Conservation (phyloP, 345 rosid genomes). For the Citrus mangshanensis region DNA sequence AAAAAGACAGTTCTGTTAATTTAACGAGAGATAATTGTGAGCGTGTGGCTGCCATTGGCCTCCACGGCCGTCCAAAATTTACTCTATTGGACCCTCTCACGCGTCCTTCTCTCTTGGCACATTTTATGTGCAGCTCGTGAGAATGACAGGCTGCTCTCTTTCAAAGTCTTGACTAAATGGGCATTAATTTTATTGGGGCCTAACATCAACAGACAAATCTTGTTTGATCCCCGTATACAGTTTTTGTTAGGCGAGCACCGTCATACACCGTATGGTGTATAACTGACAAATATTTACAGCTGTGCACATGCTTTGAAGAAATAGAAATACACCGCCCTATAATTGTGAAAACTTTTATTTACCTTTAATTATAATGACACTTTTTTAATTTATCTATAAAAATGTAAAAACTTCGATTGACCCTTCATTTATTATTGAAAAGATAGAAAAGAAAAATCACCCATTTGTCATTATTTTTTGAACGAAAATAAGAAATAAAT, state of each 20-base stretch:
- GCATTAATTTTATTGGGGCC: neutral
- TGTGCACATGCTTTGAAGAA: too few relatives aligned
- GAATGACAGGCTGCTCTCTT: neutral
- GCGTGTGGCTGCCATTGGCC: neutral
- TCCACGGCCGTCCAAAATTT: constrained; percentile 9
- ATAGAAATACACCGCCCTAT: too few relatives aligned
- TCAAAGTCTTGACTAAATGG: neutral
- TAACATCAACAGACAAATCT: neutral
- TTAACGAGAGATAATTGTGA: neutral
- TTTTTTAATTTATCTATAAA: too few relatives aligned
- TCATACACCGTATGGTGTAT: too few relatives aligned
- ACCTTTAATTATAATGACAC: too few relatives aligned
- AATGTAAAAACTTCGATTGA: too few relatives aligned
- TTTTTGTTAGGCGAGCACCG: neutral
- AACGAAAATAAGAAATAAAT: too few relatives aligned
- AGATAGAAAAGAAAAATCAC: too few relatives aligned
- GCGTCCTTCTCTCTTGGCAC: neutral
- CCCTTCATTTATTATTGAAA: too few relatives aligned
- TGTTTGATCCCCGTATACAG: neutral
- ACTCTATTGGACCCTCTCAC: neutral
- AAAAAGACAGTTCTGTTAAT: neutral
- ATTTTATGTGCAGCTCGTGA: neutral
- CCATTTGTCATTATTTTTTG: too few relatives aligned
- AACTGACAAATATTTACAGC: too few relatives aligned
- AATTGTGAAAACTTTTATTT: too few relatives aligned